Evolutionary conservation across 2,329 filamentous ascomycete genomes (phyloP).

Genomic region (Penicillium sp.): DNA sequence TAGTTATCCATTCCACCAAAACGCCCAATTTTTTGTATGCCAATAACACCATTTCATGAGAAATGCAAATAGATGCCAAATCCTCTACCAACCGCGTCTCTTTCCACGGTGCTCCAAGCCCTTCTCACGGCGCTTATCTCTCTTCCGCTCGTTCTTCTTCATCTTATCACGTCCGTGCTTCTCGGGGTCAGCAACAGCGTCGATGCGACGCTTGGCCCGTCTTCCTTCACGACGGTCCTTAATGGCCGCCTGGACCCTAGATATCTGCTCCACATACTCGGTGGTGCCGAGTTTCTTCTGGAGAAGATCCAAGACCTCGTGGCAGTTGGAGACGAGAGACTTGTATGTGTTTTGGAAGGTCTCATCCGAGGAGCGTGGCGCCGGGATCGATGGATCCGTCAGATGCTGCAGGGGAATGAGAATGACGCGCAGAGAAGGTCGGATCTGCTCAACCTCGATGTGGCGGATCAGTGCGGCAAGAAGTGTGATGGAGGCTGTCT

Average conservation of each 20-base stretch:
- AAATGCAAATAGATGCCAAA: conserved; percentile 14
- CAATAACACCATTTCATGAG: conserved; percentile 20
- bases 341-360: conserved; percentile 69
- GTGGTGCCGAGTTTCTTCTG: conserved; percentile 82
- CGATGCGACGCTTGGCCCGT: conserved; percentile 82
- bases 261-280: conserved; percentile 72
- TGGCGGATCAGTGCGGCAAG: conserved; percentile 68
- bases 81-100: conserved; percentile 66
- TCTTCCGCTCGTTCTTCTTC: conserved; percentile 81
- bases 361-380: conserved; percentile 70
- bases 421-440: conserved; percentile 63
- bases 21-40: conserved; percentile 30
- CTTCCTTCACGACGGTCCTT: conserved; percentile 70
- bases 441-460: conserved; percentile 58
- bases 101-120: conserved; percentile 69
- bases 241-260: conserved; percentile 72
- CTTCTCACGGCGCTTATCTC: conserved; percentile 76
- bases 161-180: conserved; percentile 74
- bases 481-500: conserved; percentile 72
- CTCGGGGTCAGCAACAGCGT: conserved; percentile 80
- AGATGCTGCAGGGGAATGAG: conserved; percentile 75
- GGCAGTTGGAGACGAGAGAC: conserved; percentile 67
- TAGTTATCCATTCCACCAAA: conserved; percentile 14
- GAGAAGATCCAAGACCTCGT: conserved; percentile 76
- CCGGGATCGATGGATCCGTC: conserved; percentile 73